Evolutionary conservation across 495 filamentous ascomycete species (phyloP), one percentile per base, ranked within the genome.

Genomic region (Cercophora samala): DNA sequence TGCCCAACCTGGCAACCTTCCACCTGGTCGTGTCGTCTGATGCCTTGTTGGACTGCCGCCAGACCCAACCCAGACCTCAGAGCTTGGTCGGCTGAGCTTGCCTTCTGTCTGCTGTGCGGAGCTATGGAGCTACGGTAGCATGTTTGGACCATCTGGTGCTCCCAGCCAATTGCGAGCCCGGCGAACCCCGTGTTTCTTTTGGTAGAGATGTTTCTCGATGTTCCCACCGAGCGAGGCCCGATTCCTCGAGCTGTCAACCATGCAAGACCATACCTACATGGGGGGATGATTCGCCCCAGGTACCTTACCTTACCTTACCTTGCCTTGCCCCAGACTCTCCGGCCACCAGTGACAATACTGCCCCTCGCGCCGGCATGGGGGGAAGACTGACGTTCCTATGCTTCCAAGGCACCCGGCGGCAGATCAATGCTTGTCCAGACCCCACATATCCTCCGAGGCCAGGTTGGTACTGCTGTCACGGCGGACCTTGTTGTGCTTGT

Each of bases 121-220:
- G 23, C 26, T 11, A 21, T 19, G 22, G 61, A 51, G 61, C 46
- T 46, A 46, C 37, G 15, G 37, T 72, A 72, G 71, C 71, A 67
- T 70, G 73, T 75, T 70, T 73, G 75, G 71, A 46, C 55, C 18
- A 53, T 67, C 60, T 64, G 64, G 25, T 64, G 23, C 59, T 66
- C 64, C 21, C 66, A 69, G 29, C 75, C 70, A 73, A 69, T 74
- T 59, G 64, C 25, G 59, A 60, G n/a, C 5, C 68, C 64, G 67
- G 68, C 62, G 66, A 72, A 65, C 65, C 64, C 64, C 66, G 32
- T 67, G 60, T 68, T 46, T 66, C 60, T 68, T n/a, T 60, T 46
- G 19, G 52, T 67, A 23, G 29, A 37, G 61, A 70, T 13, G 17
- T 63, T 19, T 63, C 29, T n/a, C 13, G 58, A 60, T 42, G 46